Evolutionary conservation across 2,329 filamentous ascomycete genomes (phyloP).

Genomic region (Talaromyces verruculosus): DNA sequence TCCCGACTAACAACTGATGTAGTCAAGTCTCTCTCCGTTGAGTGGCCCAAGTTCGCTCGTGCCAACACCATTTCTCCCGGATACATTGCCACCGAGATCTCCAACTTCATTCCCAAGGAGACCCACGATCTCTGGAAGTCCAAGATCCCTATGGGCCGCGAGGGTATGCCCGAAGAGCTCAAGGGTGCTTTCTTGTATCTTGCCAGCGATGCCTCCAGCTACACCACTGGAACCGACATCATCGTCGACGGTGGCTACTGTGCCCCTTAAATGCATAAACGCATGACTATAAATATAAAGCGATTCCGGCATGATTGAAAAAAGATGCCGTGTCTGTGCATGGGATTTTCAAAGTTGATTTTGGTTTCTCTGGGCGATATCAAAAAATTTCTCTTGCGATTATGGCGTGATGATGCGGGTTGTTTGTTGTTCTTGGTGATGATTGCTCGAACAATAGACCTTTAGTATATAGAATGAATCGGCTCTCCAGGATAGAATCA

Average conservation of each 20-base stretch:
- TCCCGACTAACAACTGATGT: constrained; percentile 21
- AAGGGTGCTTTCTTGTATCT: constrained; percentile 65
- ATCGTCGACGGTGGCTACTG: constrained; percentile 52
- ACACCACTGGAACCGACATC: constrained; percentile 51
- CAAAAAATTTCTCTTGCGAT: constrained; percentile 9
- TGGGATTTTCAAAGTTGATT: not conserved
- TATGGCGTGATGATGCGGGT: not conserved
- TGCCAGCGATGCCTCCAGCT: constrained; percentile 50
- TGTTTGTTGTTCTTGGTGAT: constrained; percentile 6
- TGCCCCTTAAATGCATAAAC: constrained; percentile 14
- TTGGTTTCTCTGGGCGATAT: not conserved
- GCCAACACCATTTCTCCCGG: constrained; percentile 72
- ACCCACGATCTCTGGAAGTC: constrained; percentile 72
- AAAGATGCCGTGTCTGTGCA: not conserved
- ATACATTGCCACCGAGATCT: constrained; percentile 74
- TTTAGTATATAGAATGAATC: constrained; percentile 9
- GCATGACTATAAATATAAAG: not conserved
- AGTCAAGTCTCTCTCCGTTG: constrained; percentile 70
- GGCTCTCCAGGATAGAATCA: not conserved
- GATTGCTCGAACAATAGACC: constrained; percentile 4
- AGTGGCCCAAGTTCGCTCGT: constrained; percentile 74
- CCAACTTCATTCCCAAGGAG: constrained; percentile 62
- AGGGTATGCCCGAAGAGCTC: constrained; percentile 71
- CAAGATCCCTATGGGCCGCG: constrained; percentile 77
- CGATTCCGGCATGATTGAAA: not conserved